These are phyloP conservation scores for Haematococcus lacustris DNA, from an alignment of 139 green algal genomes.

Conservation along the genomic window DNA sequence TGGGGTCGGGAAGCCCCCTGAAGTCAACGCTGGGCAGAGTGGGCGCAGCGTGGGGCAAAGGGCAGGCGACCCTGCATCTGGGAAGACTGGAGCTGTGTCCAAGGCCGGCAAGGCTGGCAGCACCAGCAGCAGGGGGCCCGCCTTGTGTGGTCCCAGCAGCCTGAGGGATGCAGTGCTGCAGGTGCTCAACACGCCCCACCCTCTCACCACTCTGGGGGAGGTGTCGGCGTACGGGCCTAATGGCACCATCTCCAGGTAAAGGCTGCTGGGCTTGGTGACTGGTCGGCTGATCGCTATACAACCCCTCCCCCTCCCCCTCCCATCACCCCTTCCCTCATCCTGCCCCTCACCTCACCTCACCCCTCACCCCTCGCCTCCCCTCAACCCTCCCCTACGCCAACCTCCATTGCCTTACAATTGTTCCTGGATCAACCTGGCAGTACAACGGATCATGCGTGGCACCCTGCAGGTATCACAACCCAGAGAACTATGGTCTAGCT, in stretches of 20 bases:
- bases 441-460: no score
- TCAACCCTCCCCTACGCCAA: no score
- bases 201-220: conserved; percentile 75
- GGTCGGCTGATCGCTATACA: no score
- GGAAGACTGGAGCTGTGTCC: not conserved
- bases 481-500: conserved; percentile 70
- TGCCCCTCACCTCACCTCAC: no score
- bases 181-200: conserved; percentile 92
- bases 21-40: no score
- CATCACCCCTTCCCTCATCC: no score
- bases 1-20: no score
- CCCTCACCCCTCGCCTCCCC: no score
- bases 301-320: no score
- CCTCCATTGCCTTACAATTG: no score
- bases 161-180: conserved; percentile 54
- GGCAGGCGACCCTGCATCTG: not conserved
- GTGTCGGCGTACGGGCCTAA: conserved; percentile 68
- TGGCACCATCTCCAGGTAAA: conserved; percentile 86
- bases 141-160: conserved; percentile 2
- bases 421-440: no score
- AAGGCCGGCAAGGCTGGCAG: not conserved
- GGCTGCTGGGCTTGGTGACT: no score
- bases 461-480: conserved; percentile 94
- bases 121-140: not conserved
- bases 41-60: not conserved